Evolutionary conservation across 2,329 filamentous ascomycete species (phyloP), one percentile per base, ranked within the genome.

Genomic region (Nothophoma quercina): DNA sequence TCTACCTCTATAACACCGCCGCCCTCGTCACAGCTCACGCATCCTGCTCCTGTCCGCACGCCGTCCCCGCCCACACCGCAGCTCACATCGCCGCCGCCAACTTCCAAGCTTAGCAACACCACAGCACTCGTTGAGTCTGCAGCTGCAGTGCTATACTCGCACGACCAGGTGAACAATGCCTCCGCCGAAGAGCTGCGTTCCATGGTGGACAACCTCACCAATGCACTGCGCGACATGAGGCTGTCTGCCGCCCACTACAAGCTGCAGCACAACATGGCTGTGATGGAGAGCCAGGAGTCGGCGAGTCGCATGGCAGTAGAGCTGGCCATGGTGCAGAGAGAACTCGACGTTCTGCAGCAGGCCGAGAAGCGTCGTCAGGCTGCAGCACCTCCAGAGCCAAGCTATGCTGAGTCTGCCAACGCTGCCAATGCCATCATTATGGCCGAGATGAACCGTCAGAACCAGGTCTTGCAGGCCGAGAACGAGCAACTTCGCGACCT

Each of bases 161-260:
- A 70, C 10, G 78, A 82, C 21, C 79, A 85, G 40, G 79, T 87
- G 58, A 78, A 78, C 45, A 73, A 72, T 59, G 83, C 83, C 10
- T 76, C 79, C 15, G 71, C 79, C 13, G 74, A 81, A 3, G 79
- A 83, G 57, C 74, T 87, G 40, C 80, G 83, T 19, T 71, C 70
- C 35, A 84, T 85, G 65, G 78, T 84, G 26, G 76, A 78, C 12
- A 72, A 76, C 34, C 75, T 88, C 10, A 77, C 83, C 21, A 72
- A 75, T 9, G 78, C 82, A 13, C 72, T 86, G n/a, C 79, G 83
- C 57, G 86, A 89, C 60, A 82, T 85, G 49, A 90, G 95, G 67
- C 93, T 92, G 79, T 89, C 93, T 53, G 88, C 89, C 13, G 90
- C 93, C 25, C 93, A 97, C 72, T 89, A 95, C 78, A 96, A 95